A percentile compares a stretch with the other conserved stretches of the same genome.
phyloP scores from a whole-genome alignment of 2,329 filamentous ascomycete genomes.

The Cordyceps cicadae region DNA sequence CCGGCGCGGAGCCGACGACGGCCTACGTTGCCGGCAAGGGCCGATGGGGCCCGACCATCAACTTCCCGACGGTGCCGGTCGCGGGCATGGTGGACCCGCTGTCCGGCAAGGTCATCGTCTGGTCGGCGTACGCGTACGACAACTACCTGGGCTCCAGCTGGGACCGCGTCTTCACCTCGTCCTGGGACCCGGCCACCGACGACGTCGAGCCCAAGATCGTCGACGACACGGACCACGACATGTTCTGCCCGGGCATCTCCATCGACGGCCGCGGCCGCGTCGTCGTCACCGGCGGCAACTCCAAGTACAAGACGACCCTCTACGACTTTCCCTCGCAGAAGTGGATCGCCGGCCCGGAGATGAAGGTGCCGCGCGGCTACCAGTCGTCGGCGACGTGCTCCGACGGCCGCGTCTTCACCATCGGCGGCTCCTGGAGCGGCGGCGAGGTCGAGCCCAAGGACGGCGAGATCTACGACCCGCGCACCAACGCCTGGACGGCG shows the following conservation, averaged over 20 bases:
- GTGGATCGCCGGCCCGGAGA: slow-evolving; percentile 33
- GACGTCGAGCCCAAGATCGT: slow-evolving; percentile 15
- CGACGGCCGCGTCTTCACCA: slow-evolving; percentile 47
- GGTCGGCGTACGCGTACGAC: slow-evolving; percentile 18
- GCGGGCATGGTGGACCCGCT: slow-evolving; percentile 22
- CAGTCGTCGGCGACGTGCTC: slow-evolving; percentile 42
- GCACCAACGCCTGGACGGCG: slow-evolving; percentile 36
- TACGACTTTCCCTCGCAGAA: slow-evolving; percentile 31
- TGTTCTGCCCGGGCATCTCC: slow-evolving; percentile 50
- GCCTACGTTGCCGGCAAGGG: slow-evolving; percentile 18
- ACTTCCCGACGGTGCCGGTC: slow-evolving; percentile 29
- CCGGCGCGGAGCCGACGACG: slow-evolving; percentile 17
- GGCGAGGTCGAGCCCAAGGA: slow-evolving; percentile 38
- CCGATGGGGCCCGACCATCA: slow-evolving; percentile 26
- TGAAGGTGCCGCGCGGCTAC: slow-evolving; percentile 43
- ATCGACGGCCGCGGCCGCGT: slow-evolving; percentile 39
- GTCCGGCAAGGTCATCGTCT: slow-evolving; percentile 20
- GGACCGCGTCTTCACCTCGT: slow-evolving; percentile 15
- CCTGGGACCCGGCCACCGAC: slow-evolving; percentile 27
- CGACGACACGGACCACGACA: slow-evolving; percentile 40
- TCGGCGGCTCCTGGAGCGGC: slow-evolving; percentile 48
- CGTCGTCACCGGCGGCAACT: slow-evolving; percentile 46
- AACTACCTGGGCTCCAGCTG: slow-evolving; percentile 11
- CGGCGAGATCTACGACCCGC: slow-evolving; percentile 45
- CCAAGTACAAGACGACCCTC: slow-evolving; percentile 39